Percentiles rank a stretch among this genome's conserved stretches.
Evolutionary conservation across 2,329 filamentous ascomycete genomes (phyloP).

Genomic region (Penicillium sp.): DNA sequence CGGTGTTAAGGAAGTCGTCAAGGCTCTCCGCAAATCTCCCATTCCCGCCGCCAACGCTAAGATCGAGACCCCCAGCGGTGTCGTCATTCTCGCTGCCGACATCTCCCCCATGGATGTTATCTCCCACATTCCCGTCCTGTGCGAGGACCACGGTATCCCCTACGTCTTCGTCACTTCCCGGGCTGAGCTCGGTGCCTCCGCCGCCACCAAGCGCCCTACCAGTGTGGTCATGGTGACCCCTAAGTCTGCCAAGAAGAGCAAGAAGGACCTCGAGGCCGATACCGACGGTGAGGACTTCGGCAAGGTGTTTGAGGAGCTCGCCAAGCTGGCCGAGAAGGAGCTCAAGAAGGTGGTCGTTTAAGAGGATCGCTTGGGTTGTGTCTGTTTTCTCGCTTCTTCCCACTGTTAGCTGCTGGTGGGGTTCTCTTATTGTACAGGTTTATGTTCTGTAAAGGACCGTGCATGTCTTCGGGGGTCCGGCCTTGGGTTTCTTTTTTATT

Average conservation of each 20-base stretch:
- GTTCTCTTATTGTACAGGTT: conserved; percentile 40
- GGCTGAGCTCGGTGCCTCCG: conserved; percentile 89
- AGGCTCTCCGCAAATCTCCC: conserved; percentile 91
- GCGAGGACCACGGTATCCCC: conserved; percentile 96
- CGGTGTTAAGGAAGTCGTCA: conserved; percentile 98
- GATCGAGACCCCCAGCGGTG: conserved; percentile 62
- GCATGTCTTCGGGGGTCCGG: conserved; percentile 41
- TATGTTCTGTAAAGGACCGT: conserved; percentile 36
- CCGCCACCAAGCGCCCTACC: conserved; percentile 92
- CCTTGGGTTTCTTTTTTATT: conserved; percentile 37
- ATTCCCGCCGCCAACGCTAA: conserved; percentile 64
- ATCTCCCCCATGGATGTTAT: conserved; percentile 99
- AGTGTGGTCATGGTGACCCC: conserved; percentile 83
- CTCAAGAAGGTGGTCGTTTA: conserved; percentile 56
- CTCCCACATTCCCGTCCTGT: conserved; percentile 93
- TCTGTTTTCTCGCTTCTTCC: conserved; percentile 23
- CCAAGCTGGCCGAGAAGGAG: conserved; percentile 61
- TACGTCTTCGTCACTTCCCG: conserved; percentile 94
- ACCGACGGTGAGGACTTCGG: conserved; percentile 51
- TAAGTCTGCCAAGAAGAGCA: conserved; percentile 52
- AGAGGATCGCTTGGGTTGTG: conserved; percentile 16
- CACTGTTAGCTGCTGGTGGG: conserved; percentile 27
- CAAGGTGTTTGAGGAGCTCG: conserved; percentile 56
- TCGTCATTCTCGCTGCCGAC: conserved; percentile 93
- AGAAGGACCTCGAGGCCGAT: conserved; percentile 47